Percentiles rank a stretch among this genome's conserved stretches.
These are phyloP conservation scores for Martensiomyces pterosporus DNA, from an alignment of 192 early-diverging fungal genomes.

Conservation along the genomic window DNA sequence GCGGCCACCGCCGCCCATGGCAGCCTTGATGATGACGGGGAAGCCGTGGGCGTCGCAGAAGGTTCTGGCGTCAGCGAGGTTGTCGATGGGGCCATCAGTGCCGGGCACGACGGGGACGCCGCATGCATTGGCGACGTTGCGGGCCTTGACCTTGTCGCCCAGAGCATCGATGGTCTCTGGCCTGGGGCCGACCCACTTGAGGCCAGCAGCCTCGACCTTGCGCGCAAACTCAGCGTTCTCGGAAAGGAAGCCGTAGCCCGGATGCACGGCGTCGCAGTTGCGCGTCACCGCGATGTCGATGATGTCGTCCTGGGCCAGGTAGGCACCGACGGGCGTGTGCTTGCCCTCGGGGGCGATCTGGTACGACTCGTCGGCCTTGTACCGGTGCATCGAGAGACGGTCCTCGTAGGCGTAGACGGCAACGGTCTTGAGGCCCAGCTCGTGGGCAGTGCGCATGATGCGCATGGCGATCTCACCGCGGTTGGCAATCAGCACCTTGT, in stretches of 20 bases:
- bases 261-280: conserved; percentile 85
- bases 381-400: conserved; percentile 85
- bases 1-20: conserved; percentile 94
- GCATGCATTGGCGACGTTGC: conserved; percentile 72
- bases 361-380: conserved; percentile 96
- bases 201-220: conserved; percentile 82
- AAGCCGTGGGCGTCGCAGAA: conserved; percentile 83
- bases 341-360: conserved; percentile 81
- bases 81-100: conserved; percentile 78
- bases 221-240: conserved; percentile 92
- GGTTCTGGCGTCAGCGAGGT: conserved; percentile 56
- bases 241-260: conserved; percentile 94
- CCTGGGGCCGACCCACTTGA: conserved; percentile 87
- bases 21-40: conserved; percentile 96
- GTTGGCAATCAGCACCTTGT: conserved; percentile 56
- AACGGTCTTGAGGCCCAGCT: conserved; percentile 85
- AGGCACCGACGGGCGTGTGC: conserved; percentile 87
- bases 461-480: conserved; percentile 90
- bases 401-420: conserved; percentile 91
- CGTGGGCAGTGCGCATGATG: conserved; percentile 88
- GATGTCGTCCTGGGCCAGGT: conserved; percentile 91
- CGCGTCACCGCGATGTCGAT: conserved; percentile 78
- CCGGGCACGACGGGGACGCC: conserved; percentile 93
- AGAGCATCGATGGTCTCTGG: conserved; percentile 80
- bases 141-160: conserved; percentile 95